These are phyloP conservation scores for Berkeleyomyces basicola DNA, from an alignment of 2,329 filamentous ascomycete genomes.

Conservation along the genomic window DNA sequence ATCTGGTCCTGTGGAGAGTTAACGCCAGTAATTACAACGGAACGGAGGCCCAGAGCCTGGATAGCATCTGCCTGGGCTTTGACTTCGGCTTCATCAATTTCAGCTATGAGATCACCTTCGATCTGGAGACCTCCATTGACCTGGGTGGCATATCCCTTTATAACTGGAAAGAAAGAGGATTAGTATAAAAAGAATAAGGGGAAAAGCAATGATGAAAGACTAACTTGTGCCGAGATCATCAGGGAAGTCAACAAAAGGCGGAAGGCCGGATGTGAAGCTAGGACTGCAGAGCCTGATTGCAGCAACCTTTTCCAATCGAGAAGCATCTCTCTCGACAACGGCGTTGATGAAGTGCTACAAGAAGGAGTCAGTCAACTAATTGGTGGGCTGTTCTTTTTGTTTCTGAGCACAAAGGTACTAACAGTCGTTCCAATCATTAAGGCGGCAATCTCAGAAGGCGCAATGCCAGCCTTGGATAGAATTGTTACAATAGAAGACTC, in stretches of 20 bases:
- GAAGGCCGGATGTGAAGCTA: conserved; percentile 24
- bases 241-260: conserved; percentile 38
- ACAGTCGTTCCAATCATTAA: conserved; percentile 37
- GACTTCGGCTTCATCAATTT: conserved; percentile 12
- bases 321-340: conserved; percentile 35
- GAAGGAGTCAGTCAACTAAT: background rate
- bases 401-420: background rate
- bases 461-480: background rate
- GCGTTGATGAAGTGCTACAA: conserved; percentile 38
- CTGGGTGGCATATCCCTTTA: conserved; percentile 16
- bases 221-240: conserved; percentile 22
- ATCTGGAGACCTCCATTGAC: conserved; percentile 16
- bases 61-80: conserved; percentile 16
- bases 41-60: conserved; percentile 18
- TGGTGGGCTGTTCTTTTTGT: background rate
- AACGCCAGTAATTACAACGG: conserved; percentile 38
- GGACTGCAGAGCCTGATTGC: conserved; percentile 38
- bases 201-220: background rate
- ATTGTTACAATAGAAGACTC: conserved; percentile 15
- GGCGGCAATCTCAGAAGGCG: conserved; percentile 26
- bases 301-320: conserved; percentile 32
- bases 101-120: conserved; percentile 15
- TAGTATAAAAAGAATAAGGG: background rate
- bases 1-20: conserved; percentile 41
- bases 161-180: conserved; percentile 4